phyloP scores from a whole-genome alignment of 2,329 filamentous ascomycete genomes.

The Thielaviopsis punctulata region DNA sequence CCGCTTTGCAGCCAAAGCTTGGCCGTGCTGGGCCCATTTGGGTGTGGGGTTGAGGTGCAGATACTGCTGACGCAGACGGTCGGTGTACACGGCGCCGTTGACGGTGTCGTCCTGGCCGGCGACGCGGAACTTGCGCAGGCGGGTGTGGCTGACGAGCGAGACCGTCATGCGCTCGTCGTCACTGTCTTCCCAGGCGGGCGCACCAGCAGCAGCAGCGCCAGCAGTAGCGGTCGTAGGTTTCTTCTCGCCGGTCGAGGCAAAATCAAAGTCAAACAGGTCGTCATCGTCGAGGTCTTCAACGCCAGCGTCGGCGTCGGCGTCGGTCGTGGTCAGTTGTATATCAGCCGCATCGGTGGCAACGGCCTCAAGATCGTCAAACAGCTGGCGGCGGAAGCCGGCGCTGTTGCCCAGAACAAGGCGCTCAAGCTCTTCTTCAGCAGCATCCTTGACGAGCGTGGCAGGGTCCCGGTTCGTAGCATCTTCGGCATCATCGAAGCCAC shows the following conservation, averaged over 20 bases:
- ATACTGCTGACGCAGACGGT: constrained; percentile 64
- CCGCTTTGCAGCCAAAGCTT: constrained; percentile 33
- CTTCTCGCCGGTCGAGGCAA: constrained; percentile 23
- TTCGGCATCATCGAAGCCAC: constrained; percentile 19
- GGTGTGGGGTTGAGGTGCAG: constrained; percentile 41
- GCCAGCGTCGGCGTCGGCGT: constrained; percentile 25
- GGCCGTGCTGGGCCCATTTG: constrained; percentile 38
- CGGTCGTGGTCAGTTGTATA: constrained; percentile 21
- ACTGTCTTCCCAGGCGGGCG: constrained; percentile 77
- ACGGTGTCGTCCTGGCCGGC: constrained; percentile 75
- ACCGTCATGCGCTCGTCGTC: constrained; percentile 80
- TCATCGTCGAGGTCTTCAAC: constrained; percentile 54
- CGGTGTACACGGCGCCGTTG: constrained; percentile 69
- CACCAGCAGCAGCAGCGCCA: constrained; percentile 19
- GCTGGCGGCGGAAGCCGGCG: constrained; percentile 58
- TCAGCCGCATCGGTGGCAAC: constrained; percentile 16
- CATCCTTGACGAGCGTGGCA: constrained; percentile 47
- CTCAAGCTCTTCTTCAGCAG: constrained; percentile 72
- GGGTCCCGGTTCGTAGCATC: constrained; percentile 13
- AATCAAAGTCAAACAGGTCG: constrained; percentile 71
- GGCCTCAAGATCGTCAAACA: constrained; percentile 33
- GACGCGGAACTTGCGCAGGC: constrained; percentile 66
- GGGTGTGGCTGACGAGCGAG: constrained; percentile 58
- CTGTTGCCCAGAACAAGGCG: constrained; percentile 76
- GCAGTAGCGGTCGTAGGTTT: constrained; percentile 15